A percentile compares a stretch with the other conserved stretches of the same genome.
Conservation (phyloP, 306 rosid genomes). For the Mimosa pudica region DNA sequence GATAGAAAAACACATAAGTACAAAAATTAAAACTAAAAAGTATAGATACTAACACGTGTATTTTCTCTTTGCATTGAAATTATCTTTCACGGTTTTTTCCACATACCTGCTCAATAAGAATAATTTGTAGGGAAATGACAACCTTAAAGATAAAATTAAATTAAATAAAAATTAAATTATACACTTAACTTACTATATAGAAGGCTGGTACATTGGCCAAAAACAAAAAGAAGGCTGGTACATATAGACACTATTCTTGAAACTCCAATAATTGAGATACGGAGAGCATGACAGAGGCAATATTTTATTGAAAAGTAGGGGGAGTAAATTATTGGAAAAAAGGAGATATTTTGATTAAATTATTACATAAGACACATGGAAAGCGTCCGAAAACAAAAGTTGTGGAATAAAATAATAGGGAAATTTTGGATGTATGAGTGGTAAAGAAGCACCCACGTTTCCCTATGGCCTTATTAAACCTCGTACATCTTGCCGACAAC, state of each 20-base stretch:
- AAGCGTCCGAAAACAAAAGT: constrained; percentile 14
- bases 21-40: too few relatives aligned
- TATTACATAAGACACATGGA: background rate
- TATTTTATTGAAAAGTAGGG: background rate
- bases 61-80: too few relatives aligned
- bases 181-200: too few relatives aligned
- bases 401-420: background rate
- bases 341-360: background rate
- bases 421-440: constrained; percentile 40
- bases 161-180: too few relatives aligned
- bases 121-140: too few relatives aligned
- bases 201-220: too few relatives aligned
- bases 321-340: background rate
- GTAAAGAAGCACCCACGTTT: constrained; percentile 64
- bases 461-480: constrained; percentile 42
- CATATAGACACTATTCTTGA: background rate
- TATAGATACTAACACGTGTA: too few relatives aligned
- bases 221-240: too few relatives aligned
- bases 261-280: constrained; percentile 32
- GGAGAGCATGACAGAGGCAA: background rate
- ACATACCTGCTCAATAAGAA: too few relatives aligned
- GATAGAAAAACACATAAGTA: too few relatives aligned
- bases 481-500: constrained; percentile 62
- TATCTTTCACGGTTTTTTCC: too few relatives aligned
- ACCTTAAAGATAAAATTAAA: too few relatives aligned